These are phyloP conservation scores for Gentiana dahurica DNA, from an alignment of 257 asterid species.

Conservation along the genomic window DNA sequence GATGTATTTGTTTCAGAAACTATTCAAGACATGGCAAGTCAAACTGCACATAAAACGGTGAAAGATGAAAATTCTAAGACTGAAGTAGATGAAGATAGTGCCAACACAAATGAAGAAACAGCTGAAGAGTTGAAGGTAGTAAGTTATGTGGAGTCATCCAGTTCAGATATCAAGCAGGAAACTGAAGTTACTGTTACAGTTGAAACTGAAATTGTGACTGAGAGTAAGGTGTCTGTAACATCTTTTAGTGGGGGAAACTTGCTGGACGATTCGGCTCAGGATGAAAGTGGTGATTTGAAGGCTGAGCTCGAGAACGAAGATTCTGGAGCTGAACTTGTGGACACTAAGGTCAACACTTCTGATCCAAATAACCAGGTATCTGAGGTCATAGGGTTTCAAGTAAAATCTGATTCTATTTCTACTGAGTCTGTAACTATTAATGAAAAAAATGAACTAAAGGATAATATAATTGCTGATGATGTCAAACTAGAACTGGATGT, in stretches of 20 bases:
- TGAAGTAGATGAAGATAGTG: conserved; percentile 20
- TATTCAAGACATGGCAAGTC: not conserved
- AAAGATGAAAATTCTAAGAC: conserved; percentile 14
- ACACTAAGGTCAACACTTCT: conserved; percentile 26
- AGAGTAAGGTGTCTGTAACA: conserved; percentile 25
- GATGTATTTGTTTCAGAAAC: not conserved
- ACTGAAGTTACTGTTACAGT: conserved; percentile 16
- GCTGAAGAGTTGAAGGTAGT: conserved; percentile 18
- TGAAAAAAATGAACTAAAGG: conserved; percentile 66
- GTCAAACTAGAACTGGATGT: conserved; percentile 58
- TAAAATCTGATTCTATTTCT: conserved; percentile 65
- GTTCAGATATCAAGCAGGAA: conserved; percentile 23
- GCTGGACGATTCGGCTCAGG: conserved; percentile 16
- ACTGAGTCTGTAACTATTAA: conserved; percentile 54
- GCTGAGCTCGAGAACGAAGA: conserved; percentile 29
- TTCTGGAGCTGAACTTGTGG: conserved; percentile 18
- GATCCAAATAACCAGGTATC: conserved; percentile 57
- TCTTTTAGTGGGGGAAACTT: conserved; percentile 16
- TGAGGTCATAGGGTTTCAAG: conserved; percentile 65
- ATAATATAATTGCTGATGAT: conserved; percentile 60
- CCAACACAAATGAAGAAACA: conserved; percentile 14
- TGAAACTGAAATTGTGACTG: conserved; percentile 18
- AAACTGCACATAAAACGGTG: conserved; percentile 16
- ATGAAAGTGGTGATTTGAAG: conserved; percentile 23
- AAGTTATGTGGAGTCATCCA: conserved; percentile 19